Evolutionary conservation across 2,329 filamentous ascomycete species (phyloP).

Genomic region (Pseudocercospora crystallina): DNA sequence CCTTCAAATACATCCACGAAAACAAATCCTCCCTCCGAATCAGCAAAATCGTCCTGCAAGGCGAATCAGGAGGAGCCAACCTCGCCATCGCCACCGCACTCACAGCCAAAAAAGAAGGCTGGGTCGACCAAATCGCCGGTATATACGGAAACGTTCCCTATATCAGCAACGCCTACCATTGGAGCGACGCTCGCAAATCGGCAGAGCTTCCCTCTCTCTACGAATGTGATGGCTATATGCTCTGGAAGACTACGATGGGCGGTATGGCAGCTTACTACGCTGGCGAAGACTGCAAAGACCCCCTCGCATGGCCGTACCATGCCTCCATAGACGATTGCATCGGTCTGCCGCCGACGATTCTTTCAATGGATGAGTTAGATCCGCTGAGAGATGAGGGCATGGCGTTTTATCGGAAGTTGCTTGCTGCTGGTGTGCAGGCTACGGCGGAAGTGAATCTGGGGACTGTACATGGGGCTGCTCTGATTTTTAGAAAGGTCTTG

Average conservation of each 20-base stretch:
- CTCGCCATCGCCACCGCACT: conserved; percentile 30
- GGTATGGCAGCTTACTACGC: conserved; percentile 27
- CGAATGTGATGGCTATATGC: conserved; percentile 31
- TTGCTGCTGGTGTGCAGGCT: conserved; percentile 28
- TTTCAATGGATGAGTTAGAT: conserved; percentile 35
- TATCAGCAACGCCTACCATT: conserved; percentile 25
- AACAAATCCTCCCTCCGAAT: conserved; percentile 27
- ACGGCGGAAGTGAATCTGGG: conserved; percentile 30
- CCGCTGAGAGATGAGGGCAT: conserved; percentile 34
- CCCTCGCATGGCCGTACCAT: conserved; percentile 35
- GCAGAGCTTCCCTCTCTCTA: conserved; percentile 30
- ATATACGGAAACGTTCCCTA: conserved; percentile 30
- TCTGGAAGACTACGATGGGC: conserved; percentile 20
- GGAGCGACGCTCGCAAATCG: conserved; percentile 21
- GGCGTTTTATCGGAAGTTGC: conserved; percentile 29
- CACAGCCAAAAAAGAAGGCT: conserved; percentile 32
- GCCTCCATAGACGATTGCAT: conserved; percentile 30
- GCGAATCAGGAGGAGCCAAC: conserved; percentile 35
- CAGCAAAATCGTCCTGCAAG: conserved; percentile 31
- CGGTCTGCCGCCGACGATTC: conserved; percentile 30
- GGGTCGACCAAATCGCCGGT: conserved; percentile 27
- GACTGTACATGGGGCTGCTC: conserved; percentile 23
- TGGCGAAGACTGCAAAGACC: conserved; percentile 22
- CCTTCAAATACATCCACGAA: conserved; percentile 24
- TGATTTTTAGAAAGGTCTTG: conserved; percentile 28